Evolutionary conservation across 164 flowering plant genomes (phyloP), one percentile per base, ranked within the genome.

Genomic region (Vitis cinerea): DNA sequence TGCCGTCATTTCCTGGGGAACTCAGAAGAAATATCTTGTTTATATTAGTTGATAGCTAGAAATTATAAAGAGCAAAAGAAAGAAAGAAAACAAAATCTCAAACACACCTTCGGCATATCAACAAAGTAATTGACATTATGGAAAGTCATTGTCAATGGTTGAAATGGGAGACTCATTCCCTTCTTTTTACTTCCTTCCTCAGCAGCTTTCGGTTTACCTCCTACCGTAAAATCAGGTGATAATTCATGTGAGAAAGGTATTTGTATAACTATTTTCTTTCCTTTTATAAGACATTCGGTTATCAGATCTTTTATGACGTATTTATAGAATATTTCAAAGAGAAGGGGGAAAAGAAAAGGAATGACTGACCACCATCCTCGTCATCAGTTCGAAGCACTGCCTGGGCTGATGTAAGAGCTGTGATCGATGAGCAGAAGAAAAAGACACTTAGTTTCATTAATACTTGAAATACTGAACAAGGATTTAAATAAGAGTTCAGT

Each of bases 91-190:
- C 16, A 29, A 62, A 71, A 69, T 15, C 11, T n/a, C 3, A 50
- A 14, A 47, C 80, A 16, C 67, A 94, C 98, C 94, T 80, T 80
- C 8, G 98, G 98, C 91, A 87, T 89, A 74, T 92, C 97, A 75
- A 92, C 98, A 75, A 77, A 92, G 80, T 94, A 94, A 63, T 83
- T 89, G 78, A 94, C 88, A 67, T 90, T 85, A 63, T 86, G 89
- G 70, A 94, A 94, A 57, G 97, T 89, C 94, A 94, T 88, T 66
- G 85, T 58, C 58, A 94, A 71, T 59, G 93, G 97, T 71, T 86
- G 76, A 81, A 94, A 94, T 63, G 98, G 97, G 60, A 94, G 92
- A 75, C 89, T 89, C 98, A 94, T 94, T 74, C 98, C 98, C 69
- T 79, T 88, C 54, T 72, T 78, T 68, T 74, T 66, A 47, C 60